These are phyloP conservation scores for Sordariomycetes sp. DNA, from an alignment of 2,329 filamentous ascomycete species.

Conservation along the genomic window DNA sequence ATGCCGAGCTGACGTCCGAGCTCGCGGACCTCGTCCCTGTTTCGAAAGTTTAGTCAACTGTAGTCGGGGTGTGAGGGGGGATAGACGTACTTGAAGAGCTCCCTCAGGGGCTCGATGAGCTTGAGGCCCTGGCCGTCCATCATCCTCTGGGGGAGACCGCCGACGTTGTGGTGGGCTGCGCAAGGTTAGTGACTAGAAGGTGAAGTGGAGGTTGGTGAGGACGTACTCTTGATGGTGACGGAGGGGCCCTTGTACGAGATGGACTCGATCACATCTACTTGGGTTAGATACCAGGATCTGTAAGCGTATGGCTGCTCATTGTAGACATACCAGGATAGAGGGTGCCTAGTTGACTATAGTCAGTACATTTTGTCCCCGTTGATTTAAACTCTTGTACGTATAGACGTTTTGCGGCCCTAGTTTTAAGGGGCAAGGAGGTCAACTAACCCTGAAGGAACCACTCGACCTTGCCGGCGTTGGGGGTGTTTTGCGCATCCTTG, in stretches of 20 bases:
- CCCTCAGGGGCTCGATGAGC: constrained; percentile 65
- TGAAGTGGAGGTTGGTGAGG: neutral
- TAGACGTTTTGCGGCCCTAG: no score
- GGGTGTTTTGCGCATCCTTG: constrained; percentile 49
- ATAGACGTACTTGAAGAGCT: constrained; percentile 70
- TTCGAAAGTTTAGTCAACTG: constrained; percentile 2
- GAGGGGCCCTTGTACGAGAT: constrained; percentile 33
- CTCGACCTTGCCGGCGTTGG: constrained; percentile 60
- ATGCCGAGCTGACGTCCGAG: constrained; percentile 18
- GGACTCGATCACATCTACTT: constrained; percentile 25
- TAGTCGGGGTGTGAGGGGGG: neutral
- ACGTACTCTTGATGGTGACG: constrained; percentile 32
- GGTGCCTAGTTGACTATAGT: neutral
- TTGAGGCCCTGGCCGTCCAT: constrained; percentile 36
- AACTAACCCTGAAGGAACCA: constrained; percentile 67
- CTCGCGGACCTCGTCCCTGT: constrained; percentile 12
- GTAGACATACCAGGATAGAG: neutral
- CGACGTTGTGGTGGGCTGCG: constrained; percentile 53
- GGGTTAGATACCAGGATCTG: neutral
- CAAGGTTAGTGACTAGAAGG: neutral
- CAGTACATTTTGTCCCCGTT: neutral
- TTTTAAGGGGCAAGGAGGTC: constrained; percentile 40
- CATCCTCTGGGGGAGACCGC: constrained; percentile 46
- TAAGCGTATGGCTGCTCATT: neutral
- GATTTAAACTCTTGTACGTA: no score